Evolutionary conservation across 352 stramenopile genomes (phyloP), one percentile per base, ranked within the genome.

Genomic region (Phytophthora macrochlamydospora): DNA sequence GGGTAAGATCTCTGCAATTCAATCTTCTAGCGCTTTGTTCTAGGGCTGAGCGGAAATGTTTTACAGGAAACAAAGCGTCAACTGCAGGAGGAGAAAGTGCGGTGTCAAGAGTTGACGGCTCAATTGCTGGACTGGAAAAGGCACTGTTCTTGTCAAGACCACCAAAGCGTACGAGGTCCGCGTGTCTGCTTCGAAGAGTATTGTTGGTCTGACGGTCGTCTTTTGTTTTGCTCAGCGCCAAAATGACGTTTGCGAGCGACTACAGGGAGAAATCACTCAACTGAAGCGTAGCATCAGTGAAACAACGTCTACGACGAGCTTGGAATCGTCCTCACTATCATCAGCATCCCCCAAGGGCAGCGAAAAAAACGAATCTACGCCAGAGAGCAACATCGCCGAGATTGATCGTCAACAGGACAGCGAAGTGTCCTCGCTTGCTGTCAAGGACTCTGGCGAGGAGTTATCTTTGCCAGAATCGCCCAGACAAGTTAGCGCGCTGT

Each of bases 1-100:
- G 79, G 40, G 84, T 92, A 75, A 44, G 79, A 63, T 11, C 30
- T 31, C 2, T 60, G 32, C 2, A 12, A 24, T 24, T 24, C 18
- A 24, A 24, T 24, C 18, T 24, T 24, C 18, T 24, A 24, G 18
- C 18, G 18, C 18, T 24, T 24, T 24, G 18, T 24, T 24, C 18
- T 24, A 24, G 18, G 18, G 18, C 18, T 24, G 18, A 24, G 18
- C 18, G 18, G 18, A 24, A 24, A 24, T 24, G 18, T 24, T 24
- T 24, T 24, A 5, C 37, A 90, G 82, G 76, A 87, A 28, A 69
- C 75, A 31, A 91, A 89, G 56, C 64, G 78, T 51, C 61, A 75
- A 58, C 53, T 89, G 13, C 54, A 75, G 30, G 69, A 85, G 30
- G 77, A 89, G 30, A 81, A 73, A 40, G 28, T 51, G 4, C 60